Percentiles rank a stretch among this genome's conserved stretches.
Evolutionary conservation across 768 basidiomycete species (phyloP).

Genomic region (Tulasnella sp.): DNA sequence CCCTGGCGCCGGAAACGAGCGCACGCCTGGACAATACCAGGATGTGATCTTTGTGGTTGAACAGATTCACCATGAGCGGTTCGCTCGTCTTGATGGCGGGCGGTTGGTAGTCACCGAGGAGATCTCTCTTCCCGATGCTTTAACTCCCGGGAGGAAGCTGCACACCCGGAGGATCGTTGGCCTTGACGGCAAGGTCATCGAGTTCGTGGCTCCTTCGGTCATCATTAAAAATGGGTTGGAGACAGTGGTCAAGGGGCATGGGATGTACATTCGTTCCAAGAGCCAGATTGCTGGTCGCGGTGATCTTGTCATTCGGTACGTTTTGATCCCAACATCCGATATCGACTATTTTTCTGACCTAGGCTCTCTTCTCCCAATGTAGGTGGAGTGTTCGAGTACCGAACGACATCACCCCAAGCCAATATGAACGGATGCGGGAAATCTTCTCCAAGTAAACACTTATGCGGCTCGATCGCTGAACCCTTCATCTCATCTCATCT

Average conservation of each 20-base stretch:
- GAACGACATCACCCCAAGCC: constrained; percentile 13
- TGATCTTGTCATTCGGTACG: constrained; percentile 53
- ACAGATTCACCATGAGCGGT: constrained; percentile 46
- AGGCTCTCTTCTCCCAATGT: background rate
- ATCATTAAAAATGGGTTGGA: constrained; percentile 37
- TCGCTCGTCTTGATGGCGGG: constrained; percentile 41
- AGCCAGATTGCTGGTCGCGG: constrained; percentile 46
- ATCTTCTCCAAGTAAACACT: background rate
- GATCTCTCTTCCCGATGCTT: constrained; percentile 44
- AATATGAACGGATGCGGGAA: constrained; percentile 16
- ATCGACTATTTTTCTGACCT: background rate
- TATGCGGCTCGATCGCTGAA: no score
- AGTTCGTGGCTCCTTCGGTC: constrained; percentile 34
- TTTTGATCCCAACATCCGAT: background rate
- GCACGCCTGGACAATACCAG: constrained; percentile 44
- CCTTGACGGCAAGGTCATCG: constrained; percentile 46
- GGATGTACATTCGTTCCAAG: constrained; percentile 56
- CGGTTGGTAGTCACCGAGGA: constrained; percentile 47
- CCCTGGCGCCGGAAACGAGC: constrained; percentile 52
- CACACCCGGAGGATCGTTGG: constrained; percentile 34
- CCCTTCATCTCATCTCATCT: no score
- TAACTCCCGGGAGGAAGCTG: constrained; percentile 27
- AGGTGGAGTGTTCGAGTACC: constrained; percentile 20
- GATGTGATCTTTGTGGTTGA: constrained; percentile 59
- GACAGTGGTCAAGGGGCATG: constrained; percentile 46